Evolutionary conservation across 306 rosid species (phyloP).

Genomic region (Leucaena leucocephala): DNA sequence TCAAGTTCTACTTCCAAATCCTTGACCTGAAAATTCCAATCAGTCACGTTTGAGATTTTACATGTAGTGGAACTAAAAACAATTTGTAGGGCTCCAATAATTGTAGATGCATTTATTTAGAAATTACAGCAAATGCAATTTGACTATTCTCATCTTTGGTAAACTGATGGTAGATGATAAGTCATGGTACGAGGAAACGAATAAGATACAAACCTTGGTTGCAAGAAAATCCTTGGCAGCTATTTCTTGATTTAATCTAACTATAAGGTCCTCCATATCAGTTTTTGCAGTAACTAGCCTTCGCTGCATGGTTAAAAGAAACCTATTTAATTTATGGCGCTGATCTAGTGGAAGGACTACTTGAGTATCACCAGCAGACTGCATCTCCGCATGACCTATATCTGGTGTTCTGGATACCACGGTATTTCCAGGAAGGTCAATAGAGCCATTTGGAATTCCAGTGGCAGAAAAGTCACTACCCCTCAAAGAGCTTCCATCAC

Average conservation of each 20-base stretch:
- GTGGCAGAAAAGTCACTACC: slow-evolving; percentile 79
- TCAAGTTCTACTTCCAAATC: slow-evolving; percentile 97
- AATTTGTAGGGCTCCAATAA: slow-evolving; percentile 9
- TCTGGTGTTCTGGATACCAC: slow-evolving; percentile 60
- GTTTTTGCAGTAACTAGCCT: slow-evolving; percentile 86
- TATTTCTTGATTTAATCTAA: slow-evolving; percentile 92
- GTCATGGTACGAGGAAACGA: slow-evolving; percentile 24
- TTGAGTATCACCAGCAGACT: slow-evolving; percentile 64
- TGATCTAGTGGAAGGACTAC: slow-evolving; percentile 85
- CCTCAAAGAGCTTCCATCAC: slow-evolving; percentile 85
- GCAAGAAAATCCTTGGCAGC: slow-evolving; percentile 92
- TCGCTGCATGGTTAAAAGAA: slow-evolving; percentile 88
- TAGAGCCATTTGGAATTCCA: slow-evolving; percentile 70
- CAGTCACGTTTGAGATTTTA: slow-evolving; percentile 19
- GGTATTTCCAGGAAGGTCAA: slow-evolving; percentile 63
- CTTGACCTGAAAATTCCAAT: slow-evolving; percentile 77
- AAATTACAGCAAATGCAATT: slow-evolving; percentile 13
- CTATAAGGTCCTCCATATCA: slow-evolving; percentile 97
- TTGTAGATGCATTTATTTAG: slow-evolving; percentile 23
- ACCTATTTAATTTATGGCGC: slow-evolving; percentile 85
- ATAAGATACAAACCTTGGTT: slow-evolving; percentile 68
- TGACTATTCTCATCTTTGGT: slow-evolving; percentile 21
- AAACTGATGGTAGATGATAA: slow-evolving; percentile 10
- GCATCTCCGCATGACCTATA: slow-evolving; percentile 55
- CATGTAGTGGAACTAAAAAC: slow-evolving; percentile 18